Percentiles rank a stretch among this genome's conserved stretches.
These are phyloP conservation scores for Didymella lethalis DNA, from an alignment of 2,329 filamentous ascomycete genomes.

Conservation along the genomic window DNA sequence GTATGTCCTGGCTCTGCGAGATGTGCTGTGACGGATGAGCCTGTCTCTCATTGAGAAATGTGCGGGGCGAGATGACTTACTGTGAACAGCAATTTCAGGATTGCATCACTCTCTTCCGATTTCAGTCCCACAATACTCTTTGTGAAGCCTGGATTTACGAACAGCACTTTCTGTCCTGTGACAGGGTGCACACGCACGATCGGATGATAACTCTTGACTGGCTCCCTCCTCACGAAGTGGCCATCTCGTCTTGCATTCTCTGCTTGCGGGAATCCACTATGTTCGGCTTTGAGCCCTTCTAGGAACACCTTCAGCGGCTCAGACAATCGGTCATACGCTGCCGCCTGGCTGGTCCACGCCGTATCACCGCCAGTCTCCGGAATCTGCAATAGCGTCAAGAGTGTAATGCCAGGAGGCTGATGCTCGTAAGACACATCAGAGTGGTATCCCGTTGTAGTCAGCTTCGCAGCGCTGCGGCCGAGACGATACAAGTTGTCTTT, in stretches of 20 bases:
- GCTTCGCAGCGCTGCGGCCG: slow-evolving; percentile 28
- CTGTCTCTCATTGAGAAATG: too few species aligned
- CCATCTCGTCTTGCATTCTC: neutral
- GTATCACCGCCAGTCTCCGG: neutral
- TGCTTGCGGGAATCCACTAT: neutral
- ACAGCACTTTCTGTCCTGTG: neutral
- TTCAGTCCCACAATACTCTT: neutral
- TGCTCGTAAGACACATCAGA: slow-evolving; percentile 60
- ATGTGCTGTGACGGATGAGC: slow-evolving; percentile 49
- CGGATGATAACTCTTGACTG: neutral
- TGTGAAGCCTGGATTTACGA: neutral
- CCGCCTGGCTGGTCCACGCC: neutral
- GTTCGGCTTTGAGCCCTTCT: neutral
- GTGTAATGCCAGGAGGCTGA: slow-evolving; percentile 20
- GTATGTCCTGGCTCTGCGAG: slow-evolving; percentile 72
- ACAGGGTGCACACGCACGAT: neutral
- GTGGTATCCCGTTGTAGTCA: slow-evolving; percentile 59
- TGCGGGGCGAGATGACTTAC: neutral
- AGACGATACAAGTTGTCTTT: slow-evolving; percentile 39
- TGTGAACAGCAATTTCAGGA: neutral
- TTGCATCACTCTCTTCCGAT: neutral
- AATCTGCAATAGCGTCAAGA: neutral
- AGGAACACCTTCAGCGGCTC: neutral
- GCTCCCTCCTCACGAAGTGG: neutral
- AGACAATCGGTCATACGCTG: neutral